Conservation (phyloP, 106 monocot genomes). For the Posidonia australis region DNA sequence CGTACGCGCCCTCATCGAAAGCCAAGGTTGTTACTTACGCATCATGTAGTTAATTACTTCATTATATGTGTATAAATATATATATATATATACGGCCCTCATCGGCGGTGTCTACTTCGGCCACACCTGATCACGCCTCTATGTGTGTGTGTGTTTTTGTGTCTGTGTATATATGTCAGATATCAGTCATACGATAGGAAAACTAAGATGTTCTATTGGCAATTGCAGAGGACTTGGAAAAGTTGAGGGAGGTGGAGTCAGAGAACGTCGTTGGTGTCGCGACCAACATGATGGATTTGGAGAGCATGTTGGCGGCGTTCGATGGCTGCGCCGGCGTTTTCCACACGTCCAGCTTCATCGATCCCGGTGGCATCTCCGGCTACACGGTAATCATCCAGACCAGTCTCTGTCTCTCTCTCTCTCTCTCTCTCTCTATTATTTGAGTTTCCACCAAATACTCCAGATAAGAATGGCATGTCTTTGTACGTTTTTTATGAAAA, state of each 20-base stretch:
- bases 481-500: too few relatives aligned
- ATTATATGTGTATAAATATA: too few relatives aligned
- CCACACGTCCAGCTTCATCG: slow-evolving; percentile 68
- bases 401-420: too few relatives aligned
- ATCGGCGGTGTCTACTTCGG: too few relatives aligned
- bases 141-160: too few relatives aligned
- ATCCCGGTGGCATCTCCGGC: slow-evolving; percentile 62
- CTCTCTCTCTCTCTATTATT: background rate
- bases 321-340: slow-evolving; percentile 65
- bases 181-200: too few relatives aligned
- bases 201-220: too few relatives aligned
- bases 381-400: slow-evolving; percentile 38
- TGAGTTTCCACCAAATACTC: background rate
- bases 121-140: too few relatives aligned
- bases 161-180: background rate
- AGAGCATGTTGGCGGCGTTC: slow-evolving; percentile 43
- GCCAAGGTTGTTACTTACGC: slow-evolving; percentile 52
- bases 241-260: slow-evolving; percentile 49
- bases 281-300: slow-evolving; percentile 38
- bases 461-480: too few relatives aligned
- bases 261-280: slow-evolving; percentile 27
- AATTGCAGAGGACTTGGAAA: slow-evolving; percentile 64
- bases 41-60: too few relatives aligned
- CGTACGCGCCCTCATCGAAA: slow-evolving; percentile 57
- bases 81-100: too few relatives aligned